These are phyloP conservation scores for Pyrenochaeta sp. DNA, from an alignment of 2,329 filamentous ascomycete genomes.

Conservation along the genomic window DNA sequence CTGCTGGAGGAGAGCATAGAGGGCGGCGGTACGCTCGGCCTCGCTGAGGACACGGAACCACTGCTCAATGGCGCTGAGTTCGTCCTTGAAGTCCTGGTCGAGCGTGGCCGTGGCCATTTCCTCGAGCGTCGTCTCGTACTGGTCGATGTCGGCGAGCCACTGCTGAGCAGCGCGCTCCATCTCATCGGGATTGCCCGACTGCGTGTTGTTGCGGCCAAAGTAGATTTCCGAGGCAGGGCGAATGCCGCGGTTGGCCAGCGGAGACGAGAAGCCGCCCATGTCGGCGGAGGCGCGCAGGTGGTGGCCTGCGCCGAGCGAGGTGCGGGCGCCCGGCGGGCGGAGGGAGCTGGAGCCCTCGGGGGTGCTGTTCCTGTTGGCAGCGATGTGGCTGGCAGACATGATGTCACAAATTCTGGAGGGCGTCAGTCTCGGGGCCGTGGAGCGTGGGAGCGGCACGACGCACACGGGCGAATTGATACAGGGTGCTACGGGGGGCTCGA, in stretches of 20 bases:
- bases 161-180: constrained; percentile 95
- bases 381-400: constrained; percentile 58
- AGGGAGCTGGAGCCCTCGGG: constrained; percentile 87
- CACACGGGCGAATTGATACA: constrained; percentile 14
- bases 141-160: constrained; percentile 98
- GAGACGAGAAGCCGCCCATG: constrained; percentile 83
- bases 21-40: constrained; percentile 90
- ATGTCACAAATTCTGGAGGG: constrained; percentile 23
- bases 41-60: constrained; percentile 99
- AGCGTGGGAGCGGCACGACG: background rate
- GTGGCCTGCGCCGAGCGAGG: constrained; percentile 76
- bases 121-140: constrained; percentile 97
- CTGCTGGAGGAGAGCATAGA: constrained; percentile 96
- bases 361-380: constrained; percentile 90
- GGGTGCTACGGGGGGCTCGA: constrained; percentile 3
- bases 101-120: constrained; percentile 99
- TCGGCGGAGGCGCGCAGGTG: constrained; percentile 95
- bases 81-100: constrained; percentile 99
- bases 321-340: constrained; percentile 80
- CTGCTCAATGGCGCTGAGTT: constrained; percentile 97
- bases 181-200: constrained; percentile 76
- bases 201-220: constrained; percentile 78
- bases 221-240: constrained; percentile 93
- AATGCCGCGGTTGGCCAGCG: constrained; percentile 76
- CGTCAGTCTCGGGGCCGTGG: background rate